These are phyloP conservation scores for Phalaenopsis aphrodite DNA, from an alignment of 106 monocot species.

Conservation along the genomic window DNA sequence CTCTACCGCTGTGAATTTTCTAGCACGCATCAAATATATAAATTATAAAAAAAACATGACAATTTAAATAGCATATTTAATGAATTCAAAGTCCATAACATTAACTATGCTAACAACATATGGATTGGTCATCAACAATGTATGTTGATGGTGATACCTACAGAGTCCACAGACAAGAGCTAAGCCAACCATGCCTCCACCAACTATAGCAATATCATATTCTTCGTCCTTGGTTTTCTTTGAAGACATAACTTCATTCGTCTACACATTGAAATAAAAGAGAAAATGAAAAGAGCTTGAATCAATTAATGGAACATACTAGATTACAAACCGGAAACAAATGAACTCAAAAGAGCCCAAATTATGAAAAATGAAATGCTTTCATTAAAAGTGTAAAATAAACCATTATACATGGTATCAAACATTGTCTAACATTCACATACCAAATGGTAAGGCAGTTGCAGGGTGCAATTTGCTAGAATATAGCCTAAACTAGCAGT, in stretches of 20 bases:
- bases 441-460: too few relatives aligned
- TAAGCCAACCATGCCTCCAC: constrained; percentile 99
- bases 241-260: constrained; percentile 2
- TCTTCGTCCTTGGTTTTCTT: constrained; percentile 15
- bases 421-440: neutral
- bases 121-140: neutral
- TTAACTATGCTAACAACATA: neutral
- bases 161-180: constrained; percentile 82
- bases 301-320: neutral
- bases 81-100: neutral
- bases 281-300: neutral
- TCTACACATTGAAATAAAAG: constrained; percentile 11
- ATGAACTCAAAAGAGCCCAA: neutral
- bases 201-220: constrained; percentile 78
- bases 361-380: neutral
- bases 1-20: too few relatives aligned
- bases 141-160: constrained; percentile 36
- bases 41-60: neutral
- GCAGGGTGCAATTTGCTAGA: too few relatives aligned
- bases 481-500: too few relatives aligned
- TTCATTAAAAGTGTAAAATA: neutral
- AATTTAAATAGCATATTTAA: neutral
- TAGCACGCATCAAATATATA: neutral
- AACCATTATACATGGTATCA: neutral
- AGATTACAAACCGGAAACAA: neutral